Evolutionary conservation across 202 grass and related monocot genomes (phyloP).

Genomic region (Brachypodium distachyon): DNA sequence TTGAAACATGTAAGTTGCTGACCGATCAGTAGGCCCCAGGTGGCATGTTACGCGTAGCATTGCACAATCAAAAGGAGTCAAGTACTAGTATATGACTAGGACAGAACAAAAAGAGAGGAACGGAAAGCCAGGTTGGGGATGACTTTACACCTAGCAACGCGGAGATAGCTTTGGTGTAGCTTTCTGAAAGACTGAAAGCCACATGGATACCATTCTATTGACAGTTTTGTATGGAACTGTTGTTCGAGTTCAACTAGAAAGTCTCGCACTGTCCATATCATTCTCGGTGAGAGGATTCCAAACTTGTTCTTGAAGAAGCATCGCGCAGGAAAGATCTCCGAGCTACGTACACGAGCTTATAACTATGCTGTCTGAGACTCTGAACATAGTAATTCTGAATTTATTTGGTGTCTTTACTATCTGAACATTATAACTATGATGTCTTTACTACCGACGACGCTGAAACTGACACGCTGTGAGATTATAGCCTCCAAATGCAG

Average conservation of each 20-base stretch:
- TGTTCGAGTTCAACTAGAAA: not conserved
- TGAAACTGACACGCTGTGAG: not conserved
- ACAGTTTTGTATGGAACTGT: not conserved
- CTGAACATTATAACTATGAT: too few species aligned
- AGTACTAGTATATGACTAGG: not conserved
- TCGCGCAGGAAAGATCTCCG: not conserved
- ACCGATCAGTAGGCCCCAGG: not conserved
- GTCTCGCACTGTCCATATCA: not conserved
- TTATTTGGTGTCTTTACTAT: too few species aligned
- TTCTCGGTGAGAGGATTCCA: not conserved
- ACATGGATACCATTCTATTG: not conserved
- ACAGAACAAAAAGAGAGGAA: not conserved
- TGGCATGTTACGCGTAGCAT: not conserved
- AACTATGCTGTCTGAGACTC: too few species aligned
- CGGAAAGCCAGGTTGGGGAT: not conserved
- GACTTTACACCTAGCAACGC: not conserved
- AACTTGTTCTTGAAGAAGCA: not conserved
- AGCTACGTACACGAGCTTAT: too few species aligned
- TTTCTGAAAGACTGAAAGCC: not conserved
- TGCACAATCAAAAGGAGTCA: not conserved
- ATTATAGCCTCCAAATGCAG: not conserved
- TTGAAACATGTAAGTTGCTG: not conserved
- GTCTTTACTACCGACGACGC: too few species aligned
- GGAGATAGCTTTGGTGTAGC: not conserved
- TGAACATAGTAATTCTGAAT: not conserved